Evolutionary conservation across 352 stramenopile genomes (phyloP), one percentile per base, ranked within the genome.

Genomic region (Pilasporangium apinafurcum): DNA sequence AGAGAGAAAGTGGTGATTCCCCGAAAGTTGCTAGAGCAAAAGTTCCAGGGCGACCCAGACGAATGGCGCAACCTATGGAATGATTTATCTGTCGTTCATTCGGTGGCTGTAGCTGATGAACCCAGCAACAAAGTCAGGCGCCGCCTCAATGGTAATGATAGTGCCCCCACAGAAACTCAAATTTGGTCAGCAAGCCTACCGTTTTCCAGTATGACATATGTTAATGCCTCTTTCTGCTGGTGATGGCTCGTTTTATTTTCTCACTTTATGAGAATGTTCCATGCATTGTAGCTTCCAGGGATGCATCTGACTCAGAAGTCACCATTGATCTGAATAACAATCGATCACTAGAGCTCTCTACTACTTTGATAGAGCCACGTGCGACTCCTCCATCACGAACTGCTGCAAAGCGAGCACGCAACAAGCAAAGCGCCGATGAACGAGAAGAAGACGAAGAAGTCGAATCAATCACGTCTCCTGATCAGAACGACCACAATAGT

Each of bases 11-110:
- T 49, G 12, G 39, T 60, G 10, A 51, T 57, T 20, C 24, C 49
- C n/a, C 60, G 66, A 8, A 36, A 58, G 25, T n/a, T 62, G 13
- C 38, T 78, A 12, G 51, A 72, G 37, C 59, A 59, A 4, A 51
- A 49, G 36, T 77, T 72, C 31, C 22, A 20, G 5, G 56, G 40
- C 3, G 57, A 47, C 22, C 48, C 36, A 8, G 49, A 52, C 5
- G 55, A 67, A 29, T 81, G 68, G 68, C 37, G 26, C 33, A 38
- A 74, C 26, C 48, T 77, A 10, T 28, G 34, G 29, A 21, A 28
- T 6, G 27, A 35, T 14, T 8, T 48, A 1, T 48, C 29, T 27
- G 22, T 40, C 4, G 13, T 41, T 13, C 12, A 48, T n/a, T 39
- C 34, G 9, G 25, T 39, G 7, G n/a, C 12, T 4, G 1, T 10